These are phyloP conservation scores for Ploettnerulaceae sp. DNA, from an alignment of 2,329 filamentous ascomycete species.

Conservation along the genomic window DNA sequence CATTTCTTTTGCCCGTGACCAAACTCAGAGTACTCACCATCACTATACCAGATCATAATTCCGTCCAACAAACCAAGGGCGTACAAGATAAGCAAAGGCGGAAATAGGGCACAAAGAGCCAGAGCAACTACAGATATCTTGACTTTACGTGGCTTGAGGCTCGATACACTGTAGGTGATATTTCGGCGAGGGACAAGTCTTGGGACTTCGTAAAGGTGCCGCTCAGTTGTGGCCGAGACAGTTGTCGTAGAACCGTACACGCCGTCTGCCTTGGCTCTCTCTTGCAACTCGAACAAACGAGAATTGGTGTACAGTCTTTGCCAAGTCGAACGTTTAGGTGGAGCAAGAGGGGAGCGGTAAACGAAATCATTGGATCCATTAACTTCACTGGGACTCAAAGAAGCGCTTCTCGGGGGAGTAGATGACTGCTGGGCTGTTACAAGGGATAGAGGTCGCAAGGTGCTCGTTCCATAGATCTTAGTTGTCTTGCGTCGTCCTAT, in stretches of 20 bases:
- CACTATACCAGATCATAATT: slow-evolving; percentile 26
- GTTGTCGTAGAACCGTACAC: slow-evolving; percentile 6
- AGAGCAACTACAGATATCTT: slow-evolving; percentile 26
- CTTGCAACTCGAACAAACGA: slow-evolving; percentile 15
- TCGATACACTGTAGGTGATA: slow-evolving; percentile 5
- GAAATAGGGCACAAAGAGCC: slow-evolving; percentile 26
- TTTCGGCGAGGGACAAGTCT: not conserved
- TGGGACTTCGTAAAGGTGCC: slow-evolving; percentile 11
- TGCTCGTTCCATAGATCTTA: slow-evolving; percentile 22
- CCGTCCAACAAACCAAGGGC: slow-evolving; percentile 26
- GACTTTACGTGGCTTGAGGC: slow-evolving; percentile 1
- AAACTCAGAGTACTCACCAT: slow-evolving; percentile 25
- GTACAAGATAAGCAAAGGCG: slow-evolving; percentile 28
- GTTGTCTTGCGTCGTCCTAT: slow-evolving; percentile 3
- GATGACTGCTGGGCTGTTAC: slow-evolving; percentile 10
- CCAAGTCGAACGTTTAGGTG: slow-evolving; percentile 26
- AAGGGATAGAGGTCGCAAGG: slow-evolving; percentile 25
- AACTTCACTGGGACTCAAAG: slow-evolving; percentile 7
- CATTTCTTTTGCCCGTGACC: slow-evolving; percentile 25
- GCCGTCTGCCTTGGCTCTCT: slow-evolving; percentile 23
- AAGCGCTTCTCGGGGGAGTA: slow-evolving; percentile 1
- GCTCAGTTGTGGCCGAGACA: slow-evolving; percentile 1
- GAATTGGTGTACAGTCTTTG: slow-evolving; percentile 26
- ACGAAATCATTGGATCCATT: slow-evolving; percentile 20
- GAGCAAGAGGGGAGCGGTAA: slow-evolving; percentile 31